Evolutionary conservation across 2,329 filamentous ascomycete genomes (phyloP), one percentile per base, ranked within the genome.

Genomic region (Trichophyton verrucosum): DNA sequence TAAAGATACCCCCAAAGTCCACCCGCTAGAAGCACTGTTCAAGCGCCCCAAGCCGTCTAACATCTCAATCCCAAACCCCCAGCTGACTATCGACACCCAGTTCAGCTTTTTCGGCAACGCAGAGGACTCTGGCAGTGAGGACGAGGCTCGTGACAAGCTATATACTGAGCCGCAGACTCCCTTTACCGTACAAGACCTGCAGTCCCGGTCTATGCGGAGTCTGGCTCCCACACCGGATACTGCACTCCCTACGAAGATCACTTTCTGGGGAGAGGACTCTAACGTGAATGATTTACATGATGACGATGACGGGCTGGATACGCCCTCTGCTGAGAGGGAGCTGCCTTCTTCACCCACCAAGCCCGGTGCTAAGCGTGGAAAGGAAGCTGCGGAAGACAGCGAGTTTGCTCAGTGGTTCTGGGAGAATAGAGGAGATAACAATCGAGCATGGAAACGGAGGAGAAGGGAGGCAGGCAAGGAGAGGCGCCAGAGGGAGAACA

Each of bases 181-280:
- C 0, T 95, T 85, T 71, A 89, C 88, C 0, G 84, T 86, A 64
- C 82, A 86, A 66, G 92, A 97, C 66, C 78, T 92, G 33, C 82
- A 91, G 64, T 83, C 82, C 58, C 70, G 78, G 38, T 73, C 73
- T 51, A 71, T 88, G n/a, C 82, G 94, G 61, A 96, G 91, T 70
- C 91, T 91, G 4, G 94, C 94, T 1, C 94, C 94, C 0, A 99
- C 94, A 0, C 94, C 94, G 0, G 94, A 99, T 70, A 97, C 94
- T 0, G 90, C 90, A 1, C 85, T 91, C 62, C 85, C 88, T 1
- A 84, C 65, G 60, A 71, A 70, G 33, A 70, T 62, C 49, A 70
- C 68, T 49, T 68, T 73, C 33, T 70, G 70, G 69, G 64, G 64
- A 4, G 62, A 65, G n/a, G 60, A 64, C 24, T 61, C 62, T 2